Base-by-base conservation (phyloP, 345 rosid species). In the Citrus medica region DNA sequence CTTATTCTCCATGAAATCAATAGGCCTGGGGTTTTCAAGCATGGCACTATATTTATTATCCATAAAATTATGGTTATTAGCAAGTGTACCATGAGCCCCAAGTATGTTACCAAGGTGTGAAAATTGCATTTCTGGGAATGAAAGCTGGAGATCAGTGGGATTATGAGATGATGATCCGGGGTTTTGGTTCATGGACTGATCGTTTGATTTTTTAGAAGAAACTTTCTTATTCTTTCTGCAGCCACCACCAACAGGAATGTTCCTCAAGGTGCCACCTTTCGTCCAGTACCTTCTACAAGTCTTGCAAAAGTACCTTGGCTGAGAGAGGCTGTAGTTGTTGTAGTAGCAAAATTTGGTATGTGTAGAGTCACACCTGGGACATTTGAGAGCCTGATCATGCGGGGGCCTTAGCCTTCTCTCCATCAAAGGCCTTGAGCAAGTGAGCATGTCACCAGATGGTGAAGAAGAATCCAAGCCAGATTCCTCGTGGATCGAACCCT, bases 211-310 rank as follows among this genome's bases (percentile, higher is more conserved):
- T 79, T 90, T 80, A 51, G 87, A n/a, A 55, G 84, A 76, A 72
- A 81, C 89, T 86, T 91, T 95, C 89, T 90, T 93, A 88, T 90
- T 95, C 87, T 93, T 95, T 59, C 98, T 87, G 82, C 98, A 95
- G 60, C 98, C 98, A 32, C 99, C 99, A 35, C 99, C 99, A 4
- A 95, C 99, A 0, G 99, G 99, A 69, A 95, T 95, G 90, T 95
- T 95, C 79, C 98, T 84, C 12, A 93, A 78, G 46, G 98, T 95
- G 56, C 99, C 99, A 4, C 99, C 99, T 85, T 95, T 92, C 70
- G 98, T 95, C 99, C 98, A 95, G 87, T 95, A 95, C 89, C 99
- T 89, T 74, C 99, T 85, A 82, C 98, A 95, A 59, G 98, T 90
- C 86, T 95, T 95, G 93, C 99, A 95, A 73, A 95, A 93, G 90